These are phyloP conservation scores for Chaetomidium leptoderma DNA, from an alignment of 495 filamentous ascomycete genomes.

Conservation along the genomic window DNA sequence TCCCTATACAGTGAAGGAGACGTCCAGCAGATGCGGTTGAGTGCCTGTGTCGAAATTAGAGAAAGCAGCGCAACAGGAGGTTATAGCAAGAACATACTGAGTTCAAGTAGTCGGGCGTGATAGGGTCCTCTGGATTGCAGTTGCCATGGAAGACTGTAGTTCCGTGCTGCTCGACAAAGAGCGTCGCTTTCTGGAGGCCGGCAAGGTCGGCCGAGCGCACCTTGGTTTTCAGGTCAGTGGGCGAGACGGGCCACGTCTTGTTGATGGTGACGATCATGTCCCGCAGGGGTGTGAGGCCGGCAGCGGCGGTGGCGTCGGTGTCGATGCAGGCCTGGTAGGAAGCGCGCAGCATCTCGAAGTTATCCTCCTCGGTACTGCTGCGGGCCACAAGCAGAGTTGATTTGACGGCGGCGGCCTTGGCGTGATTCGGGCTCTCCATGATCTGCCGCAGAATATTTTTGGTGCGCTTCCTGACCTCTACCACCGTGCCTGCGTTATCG, in stretches of 20 bases:
- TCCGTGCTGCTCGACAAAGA: slow-evolving; percentile 4
- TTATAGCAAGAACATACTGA: neutral
- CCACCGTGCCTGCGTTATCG: slow-evolving; percentile 54
- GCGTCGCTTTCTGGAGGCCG: neutral
- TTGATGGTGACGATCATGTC: slow-evolving; percentile 36
- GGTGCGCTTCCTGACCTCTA: slow-evolving; percentile 56
- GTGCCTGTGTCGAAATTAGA: neutral
- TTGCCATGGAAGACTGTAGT: neutral
- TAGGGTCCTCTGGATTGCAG: neutral
- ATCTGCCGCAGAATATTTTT: slow-evolving; percentile 59
- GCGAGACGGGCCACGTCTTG: slow-evolving; percentile 12
- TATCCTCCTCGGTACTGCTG: slow-evolving; percentile 50
- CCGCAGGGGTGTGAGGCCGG: slow-evolving; percentile 52
- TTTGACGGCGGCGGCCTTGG: slow-evolving; percentile 19
- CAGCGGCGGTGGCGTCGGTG: slow-evolving; percentile 48
- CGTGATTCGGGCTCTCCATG: slow-evolving; percentile 54
- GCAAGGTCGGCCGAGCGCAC: neutral
- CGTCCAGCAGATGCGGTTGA: neutral
- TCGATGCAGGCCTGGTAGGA: slow-evolving; percentile 65
- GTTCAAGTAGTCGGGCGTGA: slow-evolving; percentile 5
- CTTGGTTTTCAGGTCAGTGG: neutral
- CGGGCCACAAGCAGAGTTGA: neutral
- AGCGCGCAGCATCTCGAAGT: slow-evolving; percentile 61
- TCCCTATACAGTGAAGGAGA: neutral
- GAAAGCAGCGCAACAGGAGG: neutral